Evolutionary conservation across 1,284 basidiomycete species (phyloP).

Genomic region (Tremellales sp.): DNA sequence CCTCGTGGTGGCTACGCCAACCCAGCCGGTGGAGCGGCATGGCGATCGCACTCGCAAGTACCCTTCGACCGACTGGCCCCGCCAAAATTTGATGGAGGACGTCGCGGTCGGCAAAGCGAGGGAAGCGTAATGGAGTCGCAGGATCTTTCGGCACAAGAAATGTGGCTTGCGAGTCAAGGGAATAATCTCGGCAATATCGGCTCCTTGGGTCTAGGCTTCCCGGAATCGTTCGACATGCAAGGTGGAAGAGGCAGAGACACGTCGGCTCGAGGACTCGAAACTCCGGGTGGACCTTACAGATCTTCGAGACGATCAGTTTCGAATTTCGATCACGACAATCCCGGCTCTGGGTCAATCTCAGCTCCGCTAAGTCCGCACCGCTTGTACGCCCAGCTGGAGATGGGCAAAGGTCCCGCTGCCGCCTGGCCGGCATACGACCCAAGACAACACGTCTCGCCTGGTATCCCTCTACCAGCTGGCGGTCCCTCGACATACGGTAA

Average conservation of each 20-base stretch:
- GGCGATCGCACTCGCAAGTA: conserved; percentile 40
- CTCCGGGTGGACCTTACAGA: conserved; percentile 21
- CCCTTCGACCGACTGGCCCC: conserved; percentile 34
- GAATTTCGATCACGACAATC: conserved; percentile 27
- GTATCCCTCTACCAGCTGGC: conserved; percentile 18
- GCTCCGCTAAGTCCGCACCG: conserved; percentile 45
- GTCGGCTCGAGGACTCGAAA: conserved; percentile 25
- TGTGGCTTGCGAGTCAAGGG: conserved; percentile 45
- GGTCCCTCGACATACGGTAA: conserved; percentile 3
- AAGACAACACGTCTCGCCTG: conserved; percentile 17
- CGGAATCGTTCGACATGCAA: conserved; percentile 13
- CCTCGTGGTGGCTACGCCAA: conserved; percentile 27
- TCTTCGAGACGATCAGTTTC: conserved; percentile 17
- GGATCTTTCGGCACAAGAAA: conserved; percentile 37
- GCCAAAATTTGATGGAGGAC: conserved; percentile 15
- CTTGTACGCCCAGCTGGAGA: conserved; percentile 43
- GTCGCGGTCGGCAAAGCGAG: conserved; percentile 30
- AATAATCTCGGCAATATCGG: conserved; percentile 36
- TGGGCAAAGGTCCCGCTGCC: conserved; percentile 25
- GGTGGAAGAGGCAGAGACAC: conserved; percentile 29
- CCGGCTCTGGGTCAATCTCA: conserved; percentile 42
- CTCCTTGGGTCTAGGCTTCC: conserved; percentile 30
- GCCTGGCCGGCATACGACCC: conserved; percentile 32
- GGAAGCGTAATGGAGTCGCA: conserved; percentile 6
- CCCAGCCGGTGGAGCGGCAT: conserved; percentile 20